Conservation (phyloP, 768 basidiomycete genomes). For the Phanerodontia chrysosporium region DNA sequence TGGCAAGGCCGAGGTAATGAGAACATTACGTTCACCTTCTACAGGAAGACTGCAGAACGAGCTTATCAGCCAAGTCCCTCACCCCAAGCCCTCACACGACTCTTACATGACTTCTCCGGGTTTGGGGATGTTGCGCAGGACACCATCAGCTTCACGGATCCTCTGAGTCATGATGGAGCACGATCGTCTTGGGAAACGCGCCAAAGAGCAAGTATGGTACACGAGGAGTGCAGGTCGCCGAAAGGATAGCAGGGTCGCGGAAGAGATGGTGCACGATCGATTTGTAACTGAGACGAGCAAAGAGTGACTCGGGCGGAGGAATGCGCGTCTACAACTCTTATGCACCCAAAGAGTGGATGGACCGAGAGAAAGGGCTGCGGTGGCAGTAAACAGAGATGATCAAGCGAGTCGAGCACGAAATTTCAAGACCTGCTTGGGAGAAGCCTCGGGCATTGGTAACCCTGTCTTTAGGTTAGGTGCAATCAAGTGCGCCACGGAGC, state of each 20-base stretch:
- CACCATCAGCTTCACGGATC: conserved; percentile 38
- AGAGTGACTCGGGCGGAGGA: not conserved
- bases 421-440: not conserved
- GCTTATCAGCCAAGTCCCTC: conserved; percentile 2
- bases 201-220: not conserved
- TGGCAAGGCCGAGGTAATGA: conserved; percentile 93
- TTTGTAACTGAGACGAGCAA: not conserved
- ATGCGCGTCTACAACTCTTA: not conserved
- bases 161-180: conserved; percentile 30
- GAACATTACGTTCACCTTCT: conserved; percentile 80
- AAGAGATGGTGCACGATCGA: not conserved
- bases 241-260: not conserved
- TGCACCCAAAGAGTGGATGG: not conserved
- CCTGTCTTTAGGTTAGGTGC: not conserved
- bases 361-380: not conserved
- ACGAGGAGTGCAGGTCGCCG: not conserved
- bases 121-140: conserved; percentile 40
- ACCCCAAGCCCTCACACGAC: not conserved
- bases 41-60: conserved; percentile 56
- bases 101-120: conserved; percentile 42
- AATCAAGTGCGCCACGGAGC: not conserved
- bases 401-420: not conserved
- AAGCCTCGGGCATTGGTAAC: not conserved
- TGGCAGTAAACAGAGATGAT: not conserved
- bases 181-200: not conserved